Evolutionary conservation across 805 yeast species (phyloP), one percentile per base, ranked within the genome.

Genomic region (Barnettozyma pratensis): DNA sequence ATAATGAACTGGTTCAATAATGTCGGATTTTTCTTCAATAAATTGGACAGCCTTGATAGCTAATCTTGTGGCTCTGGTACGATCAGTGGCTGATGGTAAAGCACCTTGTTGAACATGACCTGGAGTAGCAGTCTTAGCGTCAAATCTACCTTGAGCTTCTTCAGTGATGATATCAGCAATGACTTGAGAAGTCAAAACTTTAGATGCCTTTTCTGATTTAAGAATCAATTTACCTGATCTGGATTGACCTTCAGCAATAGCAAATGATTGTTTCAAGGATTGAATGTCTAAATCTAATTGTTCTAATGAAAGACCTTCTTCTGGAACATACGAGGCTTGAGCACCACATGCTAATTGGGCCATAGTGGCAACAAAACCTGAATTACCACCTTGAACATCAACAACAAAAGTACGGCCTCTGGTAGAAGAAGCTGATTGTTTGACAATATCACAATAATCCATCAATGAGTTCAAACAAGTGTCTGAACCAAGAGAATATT

Each of bases 71-170:
- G 88, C 91, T 59, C 81, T 73, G 2, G 85, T 81, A 69, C 95
- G 74, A 65, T 87, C 95, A 64, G 84, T 83, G 32, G 91, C 77
- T 0, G 88, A 77, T 48, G 95, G 94, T 31, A 80, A 69, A 45
- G 82, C 83, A 62, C 95, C 95, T 64, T 87, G 95, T 69, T 87
- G 94, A 32, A 86, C 91, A 62, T 86, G 95, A 26, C 95, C 94
- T 27, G 95, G 95, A 47, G 83, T 74, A 10, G 94, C 94, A 6
- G 91, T 80, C 64, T 83, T 81, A 26, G 88, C 81, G 58, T 86
- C 92, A 56, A 84, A 87, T 58, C 79, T 74, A 34, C 85, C 83
- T 25, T 75, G 69, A 30, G 83, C 77, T 52, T 81, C 81, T 55
- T 80, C 84, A 50, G 76, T 75, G 46, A 73, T 72, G 48, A 87